phyloP scores from a whole-genome alignment of 768 basidiomycete genomes.

The Leucocoprinus leucothites region DNA sequence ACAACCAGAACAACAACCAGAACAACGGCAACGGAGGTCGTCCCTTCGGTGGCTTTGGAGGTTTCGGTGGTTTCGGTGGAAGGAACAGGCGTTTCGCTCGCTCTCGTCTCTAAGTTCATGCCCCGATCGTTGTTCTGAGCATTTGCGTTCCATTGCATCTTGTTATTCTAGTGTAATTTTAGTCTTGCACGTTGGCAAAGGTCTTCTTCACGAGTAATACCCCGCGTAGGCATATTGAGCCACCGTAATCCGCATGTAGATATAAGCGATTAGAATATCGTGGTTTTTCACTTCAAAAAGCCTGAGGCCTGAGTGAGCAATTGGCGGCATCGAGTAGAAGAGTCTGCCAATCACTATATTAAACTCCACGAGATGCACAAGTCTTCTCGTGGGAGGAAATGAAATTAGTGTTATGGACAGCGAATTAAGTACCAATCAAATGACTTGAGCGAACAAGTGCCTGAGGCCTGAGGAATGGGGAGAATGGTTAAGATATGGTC shows the following conservation, averaged over 20 bases:
- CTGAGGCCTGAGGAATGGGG: not conserved
- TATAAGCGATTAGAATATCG: slow-evolving; percentile 1
- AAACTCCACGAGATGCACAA: too few relatives aligned
- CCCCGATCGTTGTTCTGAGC: not conserved
- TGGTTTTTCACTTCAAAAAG: not conserved
- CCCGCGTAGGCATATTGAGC: slow-evolving; percentile 6
- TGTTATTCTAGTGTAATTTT: slow-evolving; percentile 2
- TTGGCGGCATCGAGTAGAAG: too few relatives aligned
- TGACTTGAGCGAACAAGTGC: not conserved
- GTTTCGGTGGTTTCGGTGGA: not conserved
- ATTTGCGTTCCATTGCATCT: not conserved
- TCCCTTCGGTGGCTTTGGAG: not conserved
- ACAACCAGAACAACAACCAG: not conserved
- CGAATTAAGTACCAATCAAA: not conserved
- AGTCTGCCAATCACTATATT: too few relatives aligned
- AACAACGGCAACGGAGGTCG: not conserved
- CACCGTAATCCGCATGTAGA: slow-evolving; percentile 12
- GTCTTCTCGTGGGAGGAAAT: not conserved
- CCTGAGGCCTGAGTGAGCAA: too few relatives aligned
- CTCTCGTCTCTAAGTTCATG: slow-evolving; percentile 2
- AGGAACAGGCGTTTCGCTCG: slow-evolving; percentile 10
- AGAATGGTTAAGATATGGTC: not conserved
- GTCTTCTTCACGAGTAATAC: slow-evolving; percentile 4
- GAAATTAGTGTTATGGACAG: too few relatives aligned
- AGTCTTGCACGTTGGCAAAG: not conserved